A percentile compares a stretch with the other conserved stretches of the same genome.
Conservation (phyloP, 1,139 yeast genomes). For the Torulaspora pretoriensis region DNA sequence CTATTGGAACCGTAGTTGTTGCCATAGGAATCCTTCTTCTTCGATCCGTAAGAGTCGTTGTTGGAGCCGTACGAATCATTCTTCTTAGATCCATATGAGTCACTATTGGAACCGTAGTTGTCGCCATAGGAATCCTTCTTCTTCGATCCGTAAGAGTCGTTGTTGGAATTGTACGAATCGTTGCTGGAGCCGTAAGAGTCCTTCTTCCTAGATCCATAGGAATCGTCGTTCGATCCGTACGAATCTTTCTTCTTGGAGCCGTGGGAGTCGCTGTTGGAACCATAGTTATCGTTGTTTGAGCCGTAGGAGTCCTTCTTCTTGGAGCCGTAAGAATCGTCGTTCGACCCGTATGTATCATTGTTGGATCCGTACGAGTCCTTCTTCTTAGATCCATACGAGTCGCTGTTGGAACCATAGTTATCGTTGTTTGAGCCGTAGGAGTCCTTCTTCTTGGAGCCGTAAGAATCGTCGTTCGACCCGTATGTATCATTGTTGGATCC, state of each 20-base stretch:
- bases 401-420: constrained; percentile 12
- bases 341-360: constrained; percentile 5
- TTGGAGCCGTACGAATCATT: constrained; percentile 19
- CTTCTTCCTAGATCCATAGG: too few species aligned
- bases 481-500: constrained; percentile 12
- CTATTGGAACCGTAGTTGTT: constrained; percentile 11
- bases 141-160: constrained; percentile 24
- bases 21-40: constrained; percentile 10
- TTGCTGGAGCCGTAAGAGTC: constrained; percentile 5
- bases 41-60: constrained; percentile 22
- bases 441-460: constrained; percentile 11
- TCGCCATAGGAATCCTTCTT: constrained; percentile 19
- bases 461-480: constrained; percentile 21
- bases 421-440: constrained; percentile 18
- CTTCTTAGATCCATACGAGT: constrained; percentile 22
- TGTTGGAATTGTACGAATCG: constrained; percentile 21
- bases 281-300: constrained; percentile 18
- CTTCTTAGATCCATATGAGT: constrained; percentile 28
- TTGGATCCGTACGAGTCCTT: constrained; percentile 20
- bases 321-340: constrained; percentile 21
- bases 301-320: constrained; percentile 25
- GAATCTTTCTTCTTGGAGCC: constrained; percentile 23
- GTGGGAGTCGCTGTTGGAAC: constrained; percentile 12
- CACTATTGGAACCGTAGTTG: constrained; percentile 15
- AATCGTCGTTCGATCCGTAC: constrained; percentile 18